A percentile compares a stretch with the other conserved stretches of the same genome.
Conservation (phyloP, 2,329 filamentous ascomycete genomes). For the Verticillium nubilum region DNA sequence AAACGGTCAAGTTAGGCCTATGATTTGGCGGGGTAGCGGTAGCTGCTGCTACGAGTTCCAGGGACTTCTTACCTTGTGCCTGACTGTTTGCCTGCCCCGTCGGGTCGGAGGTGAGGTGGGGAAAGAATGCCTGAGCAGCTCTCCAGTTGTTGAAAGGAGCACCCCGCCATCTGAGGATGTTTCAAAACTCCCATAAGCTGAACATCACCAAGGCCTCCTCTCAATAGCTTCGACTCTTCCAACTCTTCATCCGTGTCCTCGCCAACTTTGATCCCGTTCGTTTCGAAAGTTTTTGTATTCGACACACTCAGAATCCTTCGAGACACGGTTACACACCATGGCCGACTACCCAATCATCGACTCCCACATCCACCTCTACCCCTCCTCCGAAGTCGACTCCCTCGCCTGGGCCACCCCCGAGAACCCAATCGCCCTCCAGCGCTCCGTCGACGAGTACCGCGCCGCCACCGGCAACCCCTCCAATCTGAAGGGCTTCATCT, state of each 20-base stretch:
- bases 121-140: not conserved
- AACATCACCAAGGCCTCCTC: too few relatives aligned
- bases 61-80: too few relatives aligned
- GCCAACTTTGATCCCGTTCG: too few relatives aligned
- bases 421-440: slow-evolving; percentile 55
- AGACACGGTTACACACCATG: slow-evolving; percentile 20
- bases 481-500: slow-evolving; percentile 65
- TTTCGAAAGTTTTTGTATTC: too few relatives aligned
- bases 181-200: too few relatives aligned
- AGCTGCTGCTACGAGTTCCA: not conserved
- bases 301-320: too few relatives aligned
- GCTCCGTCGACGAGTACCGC: slow-evolving; percentile 60
- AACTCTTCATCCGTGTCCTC: too few relatives aligned
- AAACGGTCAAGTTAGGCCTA: not conserved
- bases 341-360: slow-evolving; percentile 65
- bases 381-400: slow-evolving; percentile 56
- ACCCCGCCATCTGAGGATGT: not conserved
- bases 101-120: not conserved
- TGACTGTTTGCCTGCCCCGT: not conserved
- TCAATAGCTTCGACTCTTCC: too few relatives aligned
- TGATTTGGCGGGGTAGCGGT: not conserved
- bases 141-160: not conserved
- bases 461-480: slow-evolving; percentile 33
- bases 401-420: slow-evolving; percentile 64
- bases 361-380: slow-evolving; percentile 88